Evolutionary conservation across 2,329 filamentous ascomycete species (phyloP), one percentile per base, ranked within the genome.

Genomic region (Colletotrichum eleusines): DNA sequence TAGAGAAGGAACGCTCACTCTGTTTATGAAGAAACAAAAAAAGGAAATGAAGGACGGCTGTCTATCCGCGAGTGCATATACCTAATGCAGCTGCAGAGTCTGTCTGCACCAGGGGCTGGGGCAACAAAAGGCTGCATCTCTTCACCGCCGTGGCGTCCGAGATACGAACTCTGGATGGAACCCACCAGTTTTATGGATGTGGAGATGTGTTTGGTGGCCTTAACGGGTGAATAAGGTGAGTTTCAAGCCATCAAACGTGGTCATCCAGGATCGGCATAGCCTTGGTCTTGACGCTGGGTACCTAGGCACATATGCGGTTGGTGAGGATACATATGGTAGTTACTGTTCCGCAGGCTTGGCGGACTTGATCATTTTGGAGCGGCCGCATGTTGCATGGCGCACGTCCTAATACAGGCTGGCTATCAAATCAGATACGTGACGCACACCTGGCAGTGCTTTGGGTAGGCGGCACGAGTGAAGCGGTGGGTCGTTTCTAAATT

Each of bases 361-460:
- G 28, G 38, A 35, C 26, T 33, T 55, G 12, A 31, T 51, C 20
- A n/a, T 46, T 38, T 57, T 64, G 62, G 62, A 23, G 28, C 51
- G 62, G 62, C 23, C 50, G 51, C 50, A 42, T 57, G 28, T 20
- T 55, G 16, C 20, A 20, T 23, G 62, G 7, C 50, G 50, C 20
- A 40, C 40, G 14, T 31, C 42, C 6, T 8, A 31, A 35, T 54
- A 28, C 33, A 33, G 28, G 9, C 28, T 54, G 33, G 28, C 18
- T 33, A 7, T n/a, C 18, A 38, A 18, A 38, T 35, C 7, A n/a
- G 33, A 38, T 31, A 55, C 16, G 23, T 6, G 31, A 55, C 23
- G 53, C 53, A 23, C 6, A 38, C 1, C 7, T 38, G 20, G 3
- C 18, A 35, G 31, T 7, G 16, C 51, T 35, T 55, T 35, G 20